Evolutionary conservation across 352 stramenopile species (phyloP).

Genomic region (Globisporangium viniferum): DNA sequence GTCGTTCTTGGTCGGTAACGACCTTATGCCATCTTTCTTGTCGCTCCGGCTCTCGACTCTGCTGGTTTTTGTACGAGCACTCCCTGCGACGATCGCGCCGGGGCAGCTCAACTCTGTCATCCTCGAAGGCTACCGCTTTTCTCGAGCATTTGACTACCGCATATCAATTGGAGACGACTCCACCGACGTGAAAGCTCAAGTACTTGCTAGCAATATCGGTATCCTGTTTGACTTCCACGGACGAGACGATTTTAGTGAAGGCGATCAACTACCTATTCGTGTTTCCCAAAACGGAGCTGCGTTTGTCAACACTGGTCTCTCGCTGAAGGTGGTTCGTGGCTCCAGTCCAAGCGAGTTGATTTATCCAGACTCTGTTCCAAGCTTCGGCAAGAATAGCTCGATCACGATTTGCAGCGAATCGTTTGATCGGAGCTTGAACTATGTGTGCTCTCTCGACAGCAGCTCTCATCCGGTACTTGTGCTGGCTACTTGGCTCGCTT

Average conservation of each 20-base stretch:
- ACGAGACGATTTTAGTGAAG: not conserved
- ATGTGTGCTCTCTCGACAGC: not conserved
- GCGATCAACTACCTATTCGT: not conserved
- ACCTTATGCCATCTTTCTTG: not conserved
- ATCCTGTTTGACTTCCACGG: not conserved
- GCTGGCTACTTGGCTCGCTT: not conserved
- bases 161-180: not conserved
- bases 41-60: not conserved
- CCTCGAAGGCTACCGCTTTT: not conserved
- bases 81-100: not conserved
- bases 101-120: not conserved
- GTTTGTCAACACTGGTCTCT: not conserved
- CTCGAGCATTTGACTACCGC: not conserved
- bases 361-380: not conserved
- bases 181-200: not conserved
- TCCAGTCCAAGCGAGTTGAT: not conserved
- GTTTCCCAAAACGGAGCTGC: not conserved
- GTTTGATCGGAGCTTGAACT: not conserved
- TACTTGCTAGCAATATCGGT: not conserved
- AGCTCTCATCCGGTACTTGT: not conserved
- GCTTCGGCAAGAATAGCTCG: not conserved
- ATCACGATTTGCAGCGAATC: not conserved
- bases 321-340: not conserved
- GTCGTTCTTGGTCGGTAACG: constrained; percentile 3
- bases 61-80: constrained; percentile 4